phyloP scores from a whole-genome alignment of 1,284 basidiomycete species.

The Sphaerobolus stellatus region DNA sequence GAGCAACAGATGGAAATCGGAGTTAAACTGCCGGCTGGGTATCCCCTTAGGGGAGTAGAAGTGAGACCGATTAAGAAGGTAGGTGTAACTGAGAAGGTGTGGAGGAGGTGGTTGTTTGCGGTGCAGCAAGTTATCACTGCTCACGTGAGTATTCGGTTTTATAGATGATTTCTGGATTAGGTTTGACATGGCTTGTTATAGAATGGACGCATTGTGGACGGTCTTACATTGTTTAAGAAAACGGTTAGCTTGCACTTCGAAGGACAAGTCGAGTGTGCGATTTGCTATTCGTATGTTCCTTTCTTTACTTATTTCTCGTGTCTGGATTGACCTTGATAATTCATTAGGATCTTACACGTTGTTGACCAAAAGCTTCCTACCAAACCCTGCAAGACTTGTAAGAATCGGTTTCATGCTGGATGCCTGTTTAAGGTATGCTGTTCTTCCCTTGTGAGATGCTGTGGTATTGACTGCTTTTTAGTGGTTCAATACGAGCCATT shows the following conservation, averaged over 20 bases:
- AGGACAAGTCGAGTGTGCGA: conserved; percentile 91
- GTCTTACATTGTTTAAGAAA: conserved; percentile 90
- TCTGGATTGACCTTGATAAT: conserved; percentile 3
- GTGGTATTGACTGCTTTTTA: conserved; percentile 30
- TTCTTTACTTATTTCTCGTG: not conserved
- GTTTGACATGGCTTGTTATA: conserved; percentile 29
- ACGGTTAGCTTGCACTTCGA: conserved; percentile 92
- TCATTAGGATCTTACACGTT: conserved; percentile 83
- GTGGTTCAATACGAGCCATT: conserved; percentile 93
- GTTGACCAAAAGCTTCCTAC: conserved; percentile 87
- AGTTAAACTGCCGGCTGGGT: conserved; percentile 85
- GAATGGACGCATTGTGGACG: conserved; percentile 92
- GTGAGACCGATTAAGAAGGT: conserved; percentile 83
- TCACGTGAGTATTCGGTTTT: conserved; percentile 53
- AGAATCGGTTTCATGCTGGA: conserved; percentile 91
- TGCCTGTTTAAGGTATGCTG: conserved; percentile 82
- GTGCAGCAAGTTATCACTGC: conserved; percentile 91
- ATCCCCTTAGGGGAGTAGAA: conserved; percentile 88
- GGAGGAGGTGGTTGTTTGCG: conserved; percentile 93
- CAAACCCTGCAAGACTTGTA: conserved; percentile 93
- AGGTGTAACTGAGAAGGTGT: conserved; percentile 87
- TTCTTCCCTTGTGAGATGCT: not conserved
- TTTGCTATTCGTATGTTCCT: conserved; percentile 84
- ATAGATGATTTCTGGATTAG: conserved; percentile 3
- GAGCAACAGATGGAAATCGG: conserved; percentile 93